These are phyloP conservation scores for Phytopythium vexans DNA, from an alignment of 352 stramenopile genomes.

Conservation along the genomic window DNA sequence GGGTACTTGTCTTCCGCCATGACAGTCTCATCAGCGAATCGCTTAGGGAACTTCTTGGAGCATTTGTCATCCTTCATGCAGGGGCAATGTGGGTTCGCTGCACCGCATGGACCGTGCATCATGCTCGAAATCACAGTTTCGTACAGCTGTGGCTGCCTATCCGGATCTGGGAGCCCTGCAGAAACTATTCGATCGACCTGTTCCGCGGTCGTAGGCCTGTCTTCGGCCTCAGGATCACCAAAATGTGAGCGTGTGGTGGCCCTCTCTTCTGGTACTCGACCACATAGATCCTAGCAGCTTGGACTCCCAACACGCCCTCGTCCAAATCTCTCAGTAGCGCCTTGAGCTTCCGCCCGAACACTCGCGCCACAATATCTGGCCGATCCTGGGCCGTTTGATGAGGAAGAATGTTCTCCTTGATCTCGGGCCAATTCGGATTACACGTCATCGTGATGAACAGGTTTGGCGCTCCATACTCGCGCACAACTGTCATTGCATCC, in stretches of 20 bases:
- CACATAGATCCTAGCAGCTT: slow-evolving; percentile 20
- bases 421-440: slow-evolving; percentile 44
- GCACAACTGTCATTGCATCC: slow-evolving; percentile 39
- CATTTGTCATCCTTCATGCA: slow-evolving; percentile 23
- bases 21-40: slow-evolving; percentile 4
- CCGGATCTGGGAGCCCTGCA: slow-evolving; percentile 13
- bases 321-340: slow-evolving; percentile 20
- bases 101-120: slow-evolving; percentile 12
- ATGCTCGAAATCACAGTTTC: slow-evolving; percentile 9
- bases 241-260: slow-evolving; percentile 40
- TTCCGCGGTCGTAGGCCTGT: slow-evolving; percentile 7
- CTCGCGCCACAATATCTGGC: slow-evolving; percentile 11
- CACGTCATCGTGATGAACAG: slow-evolving; percentile 54
- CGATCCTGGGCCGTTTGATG: slow-evolving; percentile 11
- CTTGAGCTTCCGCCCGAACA: slow-evolving; percentile 22
- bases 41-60: slow-evolving; percentile 22
- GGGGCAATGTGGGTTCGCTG: background rate
- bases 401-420: slow-evolving; percentile 13
- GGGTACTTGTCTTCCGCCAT: slow-evolving; percentile 10
- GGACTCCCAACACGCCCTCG: slow-evolving; percentile 12
- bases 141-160: slow-evolving; percentile 6
- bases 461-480: slow-evolving; percentile 25
- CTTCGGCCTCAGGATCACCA: slow-evolving; percentile 29
- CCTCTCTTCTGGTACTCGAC: slow-evolving; percentile 55
- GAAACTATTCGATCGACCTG: slow-evolving; percentile 17